Evolutionary conservation across 2,329 filamentous ascomycete genomes (phyloP), one percentile per base, ranked within the genome.

Genomic region (Triangularia verruculosa): DNA sequence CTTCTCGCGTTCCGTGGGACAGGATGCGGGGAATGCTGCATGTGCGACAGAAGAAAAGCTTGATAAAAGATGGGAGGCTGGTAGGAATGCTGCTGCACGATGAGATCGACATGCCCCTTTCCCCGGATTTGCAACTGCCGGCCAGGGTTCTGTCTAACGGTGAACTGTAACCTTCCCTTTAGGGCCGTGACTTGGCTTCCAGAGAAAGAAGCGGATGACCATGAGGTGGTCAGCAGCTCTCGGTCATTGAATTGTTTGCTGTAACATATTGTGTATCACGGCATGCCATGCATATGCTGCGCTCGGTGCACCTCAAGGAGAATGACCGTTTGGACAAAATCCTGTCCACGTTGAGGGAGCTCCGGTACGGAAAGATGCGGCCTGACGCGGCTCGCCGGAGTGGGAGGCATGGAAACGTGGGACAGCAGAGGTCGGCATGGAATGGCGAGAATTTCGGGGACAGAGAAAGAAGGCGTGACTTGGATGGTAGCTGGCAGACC

Each of bases 21-120:
- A 54, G n/a, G 22, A 54, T 54, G 51, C 51, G 51, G 51, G 51
- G 51, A 54, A 54, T 54, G 24, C 51, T 25, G 51, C 20, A 25
- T 47, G 39, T 47, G 39, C 39, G 39, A 20, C 39, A 27, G 22
- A 27, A 54, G 20, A 27, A 25, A 28, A 54, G 51, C 22, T 54
- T 25, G 51, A 15, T 54, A 54, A 54, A n/a, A 25, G 51, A 47
- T 8, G 17, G 5, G 39, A 47, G 39, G 39, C n/a, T 47, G 39
- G 39, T n/a, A 47, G 39, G 39, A 47, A 47, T 20, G 30, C n/a
- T 32, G 6, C 17, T 12, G 51, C 51, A 24, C 20, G 24, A 53
- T 54, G 51, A 28, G 51, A 54, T 54, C 22, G 51, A 6, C 51
- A 13, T 54, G 12, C 11, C 15, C 22, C 20, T 27, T 54, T 54